Conservation (phyloP, 306 rosid species). For the Gastrolobium villosum region DNA sequence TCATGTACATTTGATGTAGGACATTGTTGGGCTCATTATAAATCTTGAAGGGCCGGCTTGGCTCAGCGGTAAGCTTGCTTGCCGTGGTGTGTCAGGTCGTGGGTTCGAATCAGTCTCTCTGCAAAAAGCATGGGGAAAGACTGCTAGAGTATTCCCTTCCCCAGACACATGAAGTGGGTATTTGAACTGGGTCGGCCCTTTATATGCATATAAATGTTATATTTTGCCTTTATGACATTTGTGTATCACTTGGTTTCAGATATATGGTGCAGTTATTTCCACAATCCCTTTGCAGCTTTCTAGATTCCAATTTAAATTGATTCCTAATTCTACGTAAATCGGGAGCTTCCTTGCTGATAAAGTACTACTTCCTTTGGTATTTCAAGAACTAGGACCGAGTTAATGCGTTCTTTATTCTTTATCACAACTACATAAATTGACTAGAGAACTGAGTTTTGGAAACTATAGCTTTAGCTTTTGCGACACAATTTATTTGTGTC, state of each 20-base stretch:
- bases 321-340: constrained; percentile 62
- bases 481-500: constrained; percentile 39
- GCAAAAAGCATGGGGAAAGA: too few species aligned
- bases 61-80: too few species aligned
- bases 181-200: too few species aligned
- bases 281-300: constrained; percentile 98
- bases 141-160: too few species aligned
- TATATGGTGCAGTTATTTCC: constrained; percentile 97
- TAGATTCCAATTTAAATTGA: constrained; percentile 98
- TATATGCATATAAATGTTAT: constrained; percentile 9
- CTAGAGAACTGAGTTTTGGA: constrained; percentile 40
- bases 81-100: too few species aligned
- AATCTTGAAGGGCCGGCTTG: too few species aligned
- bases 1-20: background rate
- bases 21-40: background rate
- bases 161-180: too few species aligned
- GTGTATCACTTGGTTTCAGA: constrained; percentile 61
- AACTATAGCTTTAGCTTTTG: constrained; percentile 4
- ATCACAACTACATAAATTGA: constrained; percentile 34
- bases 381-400: constrained; percentile 36
- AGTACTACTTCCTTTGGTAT: constrained; percentile 25
- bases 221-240: constrained; percentile 8
- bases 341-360: constrained; percentile 29
- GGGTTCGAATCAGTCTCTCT: too few species aligned
- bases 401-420: constrained; percentile 30